Evolutionary conservation across 495 filamentous ascomycete species (phyloP).

Genomic region (Hypoxylon fuscum): DNA sequence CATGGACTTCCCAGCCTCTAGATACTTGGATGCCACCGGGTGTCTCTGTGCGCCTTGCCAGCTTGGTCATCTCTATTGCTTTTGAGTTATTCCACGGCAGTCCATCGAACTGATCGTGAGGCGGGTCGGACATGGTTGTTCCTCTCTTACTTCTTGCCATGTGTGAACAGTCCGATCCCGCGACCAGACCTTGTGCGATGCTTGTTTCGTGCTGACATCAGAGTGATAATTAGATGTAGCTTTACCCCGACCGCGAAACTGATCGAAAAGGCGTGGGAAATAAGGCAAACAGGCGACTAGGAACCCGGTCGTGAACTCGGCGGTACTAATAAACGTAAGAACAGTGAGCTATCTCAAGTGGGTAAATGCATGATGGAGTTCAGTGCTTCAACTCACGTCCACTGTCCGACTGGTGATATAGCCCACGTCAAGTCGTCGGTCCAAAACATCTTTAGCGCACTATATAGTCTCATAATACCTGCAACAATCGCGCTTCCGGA

Average conservation of each 20-base stretch:
- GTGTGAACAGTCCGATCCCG: not conserved
- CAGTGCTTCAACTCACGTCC: conserved; percentile 21
- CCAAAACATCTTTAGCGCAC: conserved; percentile 2
- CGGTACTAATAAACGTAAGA: conserved; percentile 6
- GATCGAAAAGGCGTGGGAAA: not conserved
- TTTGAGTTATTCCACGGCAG: too few relatives aligned
- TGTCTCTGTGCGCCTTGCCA: not conserved
- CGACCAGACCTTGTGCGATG: not conserved
- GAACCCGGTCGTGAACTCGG: conserved; percentile 25
- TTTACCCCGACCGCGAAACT: not conserved
- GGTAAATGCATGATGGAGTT: not conserved
- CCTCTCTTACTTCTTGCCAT: not conserved
- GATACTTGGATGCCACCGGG: not conserved
- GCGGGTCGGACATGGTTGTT: not conserved
- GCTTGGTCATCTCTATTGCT: not conserved
- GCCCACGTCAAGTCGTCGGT: conserved; percentile 23
- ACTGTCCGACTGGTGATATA: conserved; percentile 19
- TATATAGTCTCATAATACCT: conserved; percentile 22
- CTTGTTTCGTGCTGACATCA: not conserved
- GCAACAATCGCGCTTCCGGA: conserved; percentile 20
- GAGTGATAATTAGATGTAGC: not conserved
- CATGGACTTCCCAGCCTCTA: not conserved
- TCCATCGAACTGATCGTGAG: not conserved
- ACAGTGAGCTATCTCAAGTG: not conserved
- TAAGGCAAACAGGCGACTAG: conserved; percentile 22